These are phyloP conservation scores for Trichoderma harzianum DNA, from an alignment of 2,329 filamentous ascomycete species.

Conservation along the genomic window DNA sequence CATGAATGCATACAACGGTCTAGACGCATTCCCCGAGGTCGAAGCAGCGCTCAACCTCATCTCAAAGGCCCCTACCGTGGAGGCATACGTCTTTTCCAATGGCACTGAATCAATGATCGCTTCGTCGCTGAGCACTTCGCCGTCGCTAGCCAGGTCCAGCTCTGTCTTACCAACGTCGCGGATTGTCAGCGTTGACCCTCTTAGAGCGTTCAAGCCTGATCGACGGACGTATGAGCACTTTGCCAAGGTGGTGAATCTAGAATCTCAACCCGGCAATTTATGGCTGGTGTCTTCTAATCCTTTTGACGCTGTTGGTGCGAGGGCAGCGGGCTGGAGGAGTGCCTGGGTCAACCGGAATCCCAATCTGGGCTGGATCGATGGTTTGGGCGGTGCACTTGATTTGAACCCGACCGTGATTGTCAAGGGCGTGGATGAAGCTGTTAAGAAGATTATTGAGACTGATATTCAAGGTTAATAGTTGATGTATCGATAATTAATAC, in stretches of 20 bases:
- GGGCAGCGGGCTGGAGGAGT: constrained; percentile 57
- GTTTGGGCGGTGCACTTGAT: constrained; percentile 45
- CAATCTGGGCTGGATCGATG: constrained; percentile 61
- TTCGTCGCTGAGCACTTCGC: constrained; percentile 56
- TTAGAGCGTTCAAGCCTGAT: constrained; percentile 63
- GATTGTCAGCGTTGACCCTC: constrained; percentile 59
- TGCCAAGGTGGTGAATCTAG: constrained; percentile 46
- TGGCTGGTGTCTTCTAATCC: constrained; percentile 72
- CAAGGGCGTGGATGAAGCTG: constrained; percentile 55
- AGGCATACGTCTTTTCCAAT: constrained; percentile 67
- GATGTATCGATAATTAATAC: not conserved
- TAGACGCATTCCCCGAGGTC: constrained; percentile 65
- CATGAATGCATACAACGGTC: constrained; percentile 62
- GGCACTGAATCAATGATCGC: constrained; percentile 62
- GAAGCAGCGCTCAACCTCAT: constrained; percentile 49
- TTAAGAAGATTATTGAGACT: constrained; percentile 33
- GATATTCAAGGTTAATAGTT: not conserved
- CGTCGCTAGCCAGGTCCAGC: constrained; percentile 48
- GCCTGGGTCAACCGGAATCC: constrained; percentile 65
- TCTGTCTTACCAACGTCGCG: constrained; percentile 41
- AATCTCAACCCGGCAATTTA: constrained; percentile 45
- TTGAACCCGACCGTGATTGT: constrained; percentile 53
- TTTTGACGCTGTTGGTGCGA: constrained; percentile 68
- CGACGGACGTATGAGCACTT: constrained; percentile 60
- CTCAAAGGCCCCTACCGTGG: constrained; percentile 37